Conservation (phyloP, 768 basidiomycete species). For the Tulasnella sp. region DNA sequence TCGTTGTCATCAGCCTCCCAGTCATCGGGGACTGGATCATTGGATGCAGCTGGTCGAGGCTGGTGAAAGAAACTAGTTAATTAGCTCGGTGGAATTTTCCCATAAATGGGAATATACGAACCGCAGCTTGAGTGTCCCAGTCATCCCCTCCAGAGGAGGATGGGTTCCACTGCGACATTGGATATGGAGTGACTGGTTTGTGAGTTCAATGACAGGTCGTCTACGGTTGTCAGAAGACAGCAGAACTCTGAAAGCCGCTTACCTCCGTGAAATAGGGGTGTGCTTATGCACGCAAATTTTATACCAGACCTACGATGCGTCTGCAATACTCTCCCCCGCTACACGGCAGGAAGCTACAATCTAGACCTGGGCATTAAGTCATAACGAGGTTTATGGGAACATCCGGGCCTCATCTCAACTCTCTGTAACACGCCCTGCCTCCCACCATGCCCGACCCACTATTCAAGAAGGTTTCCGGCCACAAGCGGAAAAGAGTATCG, state of each 20-base stretch:
- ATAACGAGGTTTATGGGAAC: not conserved
- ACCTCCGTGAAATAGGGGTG: not conserved
- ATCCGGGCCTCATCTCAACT: not conserved
- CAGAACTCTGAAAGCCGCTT: not conserved
- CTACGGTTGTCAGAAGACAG: not conserved
- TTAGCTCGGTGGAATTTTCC: not conserved
- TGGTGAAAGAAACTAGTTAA: not conserved
- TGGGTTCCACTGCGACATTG: slow-evolving; percentile 18
- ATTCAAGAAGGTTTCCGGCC: slow-evolving; percentile 5
- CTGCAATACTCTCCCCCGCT: not conserved
- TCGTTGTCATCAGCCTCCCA: slow-evolving; percentile 26
- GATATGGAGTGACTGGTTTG: not conserved
- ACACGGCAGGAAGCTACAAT: not conserved
- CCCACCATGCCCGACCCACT: slow-evolving; percentile 10
- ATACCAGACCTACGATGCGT: not conserved
- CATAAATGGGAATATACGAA: not conserved
- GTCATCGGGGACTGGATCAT: slow-evolving; percentile 22
- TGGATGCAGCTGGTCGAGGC: not conserved
- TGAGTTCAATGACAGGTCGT: not conserved
- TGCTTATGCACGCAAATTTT: slow-evolving; percentile 10
- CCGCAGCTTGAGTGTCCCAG: slow-evolving; percentile 7
- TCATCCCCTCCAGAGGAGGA: not conserved
- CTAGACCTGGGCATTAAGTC: not conserved
- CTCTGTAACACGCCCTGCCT: not conserved
- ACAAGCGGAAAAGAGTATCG: slow-evolving; percentile 5